Conservation (phyloP, 805 yeast genomes). For the Metschnikowia anglica region DNA sequence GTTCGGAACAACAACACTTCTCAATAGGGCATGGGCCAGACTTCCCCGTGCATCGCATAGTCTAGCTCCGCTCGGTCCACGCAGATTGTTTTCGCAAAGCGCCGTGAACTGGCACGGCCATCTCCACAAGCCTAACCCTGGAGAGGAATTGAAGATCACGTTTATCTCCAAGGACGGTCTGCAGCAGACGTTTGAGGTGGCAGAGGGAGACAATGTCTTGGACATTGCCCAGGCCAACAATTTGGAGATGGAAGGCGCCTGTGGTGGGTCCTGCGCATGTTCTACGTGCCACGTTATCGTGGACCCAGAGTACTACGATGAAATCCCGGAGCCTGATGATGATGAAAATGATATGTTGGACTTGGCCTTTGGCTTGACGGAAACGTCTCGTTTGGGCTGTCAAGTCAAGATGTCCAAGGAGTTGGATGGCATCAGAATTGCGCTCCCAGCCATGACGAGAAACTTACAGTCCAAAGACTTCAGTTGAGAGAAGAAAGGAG, state of each 20-base stretch:
- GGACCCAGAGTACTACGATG: constrained; percentile 92
- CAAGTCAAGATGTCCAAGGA: constrained; percentile 88
- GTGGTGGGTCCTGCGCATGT: constrained; percentile 99
- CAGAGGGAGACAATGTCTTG: constrained; percentile 86
- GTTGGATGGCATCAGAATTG: constrained; percentile 90
- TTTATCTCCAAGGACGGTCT: constrained; percentile 90
- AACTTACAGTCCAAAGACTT: constrained; percentile 84
- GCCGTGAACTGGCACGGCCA: constrained; percentile 64
- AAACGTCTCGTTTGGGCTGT: constrained; percentile 94
- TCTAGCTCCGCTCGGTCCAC: constrained; percentile 1
- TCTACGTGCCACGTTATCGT: constrained; percentile 96
- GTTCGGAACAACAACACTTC: constrained; percentile 6
- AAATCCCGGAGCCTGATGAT: constrained; percentile 90
- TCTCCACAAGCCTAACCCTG: constrained; percentile 84
- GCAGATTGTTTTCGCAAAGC: constrained; percentile 5
- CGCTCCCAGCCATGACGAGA: constrained; percentile 96
- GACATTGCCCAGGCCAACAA: constrained; percentile 95
- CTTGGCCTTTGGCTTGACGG: constrained; percentile 94
- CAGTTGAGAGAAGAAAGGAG: constrained; percentile 27
- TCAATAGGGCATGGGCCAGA: constrained; percentile 1
- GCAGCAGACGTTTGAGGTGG: constrained; percentile 78
- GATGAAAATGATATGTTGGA: constrained; percentile 99
- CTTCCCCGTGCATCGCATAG: background rate
- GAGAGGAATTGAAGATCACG: constrained; percentile 81
- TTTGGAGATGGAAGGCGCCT: constrained; percentile 95